Conservation (phyloP, 139 green algal species). For the Tetraselmis striata region DNA sequence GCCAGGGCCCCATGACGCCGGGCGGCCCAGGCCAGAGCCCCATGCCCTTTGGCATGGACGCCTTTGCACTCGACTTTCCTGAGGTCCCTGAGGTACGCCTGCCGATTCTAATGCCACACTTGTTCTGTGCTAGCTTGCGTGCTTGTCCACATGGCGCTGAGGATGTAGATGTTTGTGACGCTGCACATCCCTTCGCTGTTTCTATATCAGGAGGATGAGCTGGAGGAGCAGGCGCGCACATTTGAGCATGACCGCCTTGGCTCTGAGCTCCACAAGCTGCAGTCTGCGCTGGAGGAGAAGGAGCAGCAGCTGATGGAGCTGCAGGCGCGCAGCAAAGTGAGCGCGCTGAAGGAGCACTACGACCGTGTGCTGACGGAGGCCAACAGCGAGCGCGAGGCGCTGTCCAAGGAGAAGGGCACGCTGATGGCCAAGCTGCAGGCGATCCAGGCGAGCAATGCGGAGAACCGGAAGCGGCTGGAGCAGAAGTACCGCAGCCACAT, state of each 20-base stretch:
- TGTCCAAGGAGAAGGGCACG: constrained; percentile 18
- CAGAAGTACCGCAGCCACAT: constrained; percentile 47
- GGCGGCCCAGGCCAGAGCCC: background rate
- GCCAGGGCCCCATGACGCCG: background rate
- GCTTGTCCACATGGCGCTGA: no score
- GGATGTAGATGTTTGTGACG: no score
- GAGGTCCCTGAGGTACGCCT: no score
- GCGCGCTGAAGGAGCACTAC: constrained; percentile 53
- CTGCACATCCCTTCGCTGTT: no score
- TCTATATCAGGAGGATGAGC: background rate
- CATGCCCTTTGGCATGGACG: background rate
- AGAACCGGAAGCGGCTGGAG: constrained; percentile 57
- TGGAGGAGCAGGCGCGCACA: background rate
- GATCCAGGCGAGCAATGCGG: constrained; percentile 37
- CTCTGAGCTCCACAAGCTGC: background rate
- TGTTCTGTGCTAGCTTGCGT: no score
- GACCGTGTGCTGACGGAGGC: constrained; percentile 37
- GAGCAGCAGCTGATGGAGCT: constrained; percentile 45
- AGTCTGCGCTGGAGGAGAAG: constrained; percentile 36
- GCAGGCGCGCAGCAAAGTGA: constrained; percentile 7
- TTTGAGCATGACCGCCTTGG: background rate
- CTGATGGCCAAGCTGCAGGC: constrained; percentile 39
- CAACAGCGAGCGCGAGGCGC: constrained; percentile 19
- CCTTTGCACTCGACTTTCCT: background rate
- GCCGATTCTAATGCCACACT: no score